Base-by-base conservation (phyloP, 1,284 basidiomycete species). In the Malassezia vespertilionis region DNA sequence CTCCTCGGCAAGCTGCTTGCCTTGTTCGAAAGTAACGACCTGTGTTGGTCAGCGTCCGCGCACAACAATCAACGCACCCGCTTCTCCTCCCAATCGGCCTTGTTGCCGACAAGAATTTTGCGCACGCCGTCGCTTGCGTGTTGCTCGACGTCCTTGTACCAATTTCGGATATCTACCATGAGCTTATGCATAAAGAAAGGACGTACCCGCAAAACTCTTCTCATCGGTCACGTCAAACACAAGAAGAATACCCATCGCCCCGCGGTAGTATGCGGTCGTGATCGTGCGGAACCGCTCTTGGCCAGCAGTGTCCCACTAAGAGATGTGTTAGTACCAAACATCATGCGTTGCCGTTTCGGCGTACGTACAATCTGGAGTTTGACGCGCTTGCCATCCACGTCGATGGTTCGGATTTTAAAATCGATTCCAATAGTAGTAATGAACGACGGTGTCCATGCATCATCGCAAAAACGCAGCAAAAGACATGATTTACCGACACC, bases 261-360 rank as follows among this genome's bases (percentile, higher is more conserved):
- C 93, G 61, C 93, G 84, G 77, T 99, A 99, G 75, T 99, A 99
- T n/a, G 93, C 90, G 8, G 91, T 95, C 33, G 93, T 97, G 73
- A 99, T 99, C 34, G 93, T 97, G 67, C 91, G 80, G 78, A 99
- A 99, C 30, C 93, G 83, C 76, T 99, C 93, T 76, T 97, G 93
- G 32, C 93, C 91, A 39, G 93, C 93, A 52, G 93, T 97, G 72
- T 95, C 89, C 89, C 89, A 95, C 86, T 91, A 36, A n/a, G 22
- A 17, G 9, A 14, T 4, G 23, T 20, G 33, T 39, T 4, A 37
- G 28, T 8, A 22, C 15, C n/a, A n/a, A 12, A 22, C 17, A 14
- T 1, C 26, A 12, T 14, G 26, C 27, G 14, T 26, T 10, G 12
- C 15, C 4, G 21, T 9, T 21, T 6, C 9, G 24, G 8, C 7